phyloP scores from a whole-genome alignment of 768 basidiomycete species.

The Lanmaoa pseudosensibilis region DNA sequence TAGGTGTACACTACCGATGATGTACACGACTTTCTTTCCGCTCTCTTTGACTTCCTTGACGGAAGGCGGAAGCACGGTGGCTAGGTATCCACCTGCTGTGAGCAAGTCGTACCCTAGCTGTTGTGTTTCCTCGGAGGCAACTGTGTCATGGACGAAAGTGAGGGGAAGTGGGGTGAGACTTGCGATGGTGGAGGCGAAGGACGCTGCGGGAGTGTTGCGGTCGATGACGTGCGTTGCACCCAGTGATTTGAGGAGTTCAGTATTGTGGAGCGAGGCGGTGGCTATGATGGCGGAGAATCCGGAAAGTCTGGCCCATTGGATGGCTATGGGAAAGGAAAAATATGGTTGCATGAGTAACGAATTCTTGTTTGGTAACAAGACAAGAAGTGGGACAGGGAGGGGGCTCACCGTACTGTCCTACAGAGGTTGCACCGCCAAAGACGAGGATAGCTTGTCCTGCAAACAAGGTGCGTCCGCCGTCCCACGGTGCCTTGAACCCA shows the following conservation, averaged over 20 bases:
- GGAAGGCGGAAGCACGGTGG: not conserved
- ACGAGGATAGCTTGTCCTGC: conserved; percentile 31
- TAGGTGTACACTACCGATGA: no score
- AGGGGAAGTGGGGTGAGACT: not conserved
- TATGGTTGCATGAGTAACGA: not conserved
- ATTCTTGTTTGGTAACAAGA: no score
- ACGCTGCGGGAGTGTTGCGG: conserved; percentile 15
- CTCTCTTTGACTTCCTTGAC: conserved; percentile 1
- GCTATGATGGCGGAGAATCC: conserved; percentile 35
- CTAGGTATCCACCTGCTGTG: conserved; percentile 24
- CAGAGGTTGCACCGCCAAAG: conserved; percentile 35
- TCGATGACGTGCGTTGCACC: conserved; percentile 37
- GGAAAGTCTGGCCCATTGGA: conserved; percentile 31
- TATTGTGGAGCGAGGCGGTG: conserved; percentile 36
- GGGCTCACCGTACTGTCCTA: conserved; percentile 35
- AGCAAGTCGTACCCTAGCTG: conserved; percentile 30
- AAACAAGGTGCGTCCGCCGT: conserved; percentile 27
- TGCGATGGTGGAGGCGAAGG: not conserved
- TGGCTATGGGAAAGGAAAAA: conserved; percentile 10
- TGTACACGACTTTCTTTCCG: not conserved
- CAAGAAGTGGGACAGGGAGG: no score
- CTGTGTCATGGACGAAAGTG: conserved; percentile 20
- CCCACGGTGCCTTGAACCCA: conserved; percentile 29
- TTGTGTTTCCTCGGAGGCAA: conserved; percentile 31
- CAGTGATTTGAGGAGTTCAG: conserved; percentile 27